phyloP scores from a whole-genome alignment of 208 protist species.

The Trichomonas gallinae region DNA sequence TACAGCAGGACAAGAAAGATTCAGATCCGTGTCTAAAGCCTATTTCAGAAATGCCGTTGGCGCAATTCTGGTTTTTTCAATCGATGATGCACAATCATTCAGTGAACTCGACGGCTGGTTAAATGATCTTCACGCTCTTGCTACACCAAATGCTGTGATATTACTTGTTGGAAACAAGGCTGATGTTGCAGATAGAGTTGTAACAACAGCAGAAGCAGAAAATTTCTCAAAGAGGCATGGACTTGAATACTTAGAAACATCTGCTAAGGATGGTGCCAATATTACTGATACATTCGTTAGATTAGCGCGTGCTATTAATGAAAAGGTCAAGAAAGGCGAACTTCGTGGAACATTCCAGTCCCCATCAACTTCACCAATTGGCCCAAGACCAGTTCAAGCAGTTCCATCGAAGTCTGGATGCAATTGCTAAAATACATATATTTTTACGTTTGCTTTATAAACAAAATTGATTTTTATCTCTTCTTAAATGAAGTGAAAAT shows the following conservation, averaged over 20 bases:
- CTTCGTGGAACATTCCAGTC: background rate
- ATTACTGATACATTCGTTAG: background rate
- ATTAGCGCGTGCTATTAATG: background rate
- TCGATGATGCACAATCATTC: background rate
- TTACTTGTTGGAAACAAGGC: background rate
- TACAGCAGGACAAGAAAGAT: conserved; percentile 15
- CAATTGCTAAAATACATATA: background rate
- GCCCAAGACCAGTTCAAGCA: background rate
- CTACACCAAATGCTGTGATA: background rate
- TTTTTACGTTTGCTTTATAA: background rate
- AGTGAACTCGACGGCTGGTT: background rate
- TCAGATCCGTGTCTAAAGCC: background rate
- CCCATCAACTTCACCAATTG: background rate
- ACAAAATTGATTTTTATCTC: no score
- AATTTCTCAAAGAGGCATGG: background rate
- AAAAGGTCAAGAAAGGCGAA: background rate
- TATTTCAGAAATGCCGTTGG: background rate
- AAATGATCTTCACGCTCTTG: background rate
- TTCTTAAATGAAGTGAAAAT: no score
- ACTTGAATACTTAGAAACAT: background rate
- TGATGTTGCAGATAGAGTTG: background rate
- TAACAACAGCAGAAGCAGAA: background rate
- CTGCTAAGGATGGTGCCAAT: background rate
- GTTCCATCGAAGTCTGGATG: background rate
- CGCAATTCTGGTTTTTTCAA: background rate